Evolutionary conservation across 768 basidiomycete species (phyloP), one percentile per base, ranked within the genome.

Genomic region (Mycena crocata): DNA sequence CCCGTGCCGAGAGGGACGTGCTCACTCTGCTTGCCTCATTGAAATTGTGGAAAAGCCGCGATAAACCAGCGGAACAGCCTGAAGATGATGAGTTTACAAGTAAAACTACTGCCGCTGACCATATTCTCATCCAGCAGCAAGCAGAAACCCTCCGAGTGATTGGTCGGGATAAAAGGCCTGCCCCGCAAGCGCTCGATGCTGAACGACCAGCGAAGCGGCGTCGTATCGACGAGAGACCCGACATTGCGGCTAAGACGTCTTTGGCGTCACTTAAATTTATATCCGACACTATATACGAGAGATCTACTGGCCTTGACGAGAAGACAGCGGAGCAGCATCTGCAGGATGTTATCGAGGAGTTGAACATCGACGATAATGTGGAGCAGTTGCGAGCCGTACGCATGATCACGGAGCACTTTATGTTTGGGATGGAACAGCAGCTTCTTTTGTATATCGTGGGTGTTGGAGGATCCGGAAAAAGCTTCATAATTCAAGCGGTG

Each of bases 381-480:
- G 45, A 59, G 9, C 58, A 59, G 23, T 1, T 12, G 26, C n/a
- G 58, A 2, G 59, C 59, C 23, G 0, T 61, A 21, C 49, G 49
- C 2, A 61, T 61, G 0, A 44, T 61, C 7, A 49, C 49, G 1
- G 59, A 61, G 17, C 59, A 61, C 28, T 61, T 61, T 14, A 61
- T 61, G 14, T 51, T 42, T 12, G 49, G 49, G 3, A 40, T 44
- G 37, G 59, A 61, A 13, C 19, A 51, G 5, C 59, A 61, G 10
- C 21, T 61, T 21, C 21, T 61, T 10, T 28, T 61, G 17, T 51
- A 61, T 15, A 44, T 61, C 0, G 59, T 49, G 0, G 59, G 59
- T 5, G 59, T 61, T 7, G 59, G 48, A 2, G 59, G 59, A 2
- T 3, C 58, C 1, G 58, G 58, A 1, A 60, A 60, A n/a, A 60